Base-by-base conservation (phyloP, 176 grass and related monocot species). In the Cocos nucifera region DNA sequence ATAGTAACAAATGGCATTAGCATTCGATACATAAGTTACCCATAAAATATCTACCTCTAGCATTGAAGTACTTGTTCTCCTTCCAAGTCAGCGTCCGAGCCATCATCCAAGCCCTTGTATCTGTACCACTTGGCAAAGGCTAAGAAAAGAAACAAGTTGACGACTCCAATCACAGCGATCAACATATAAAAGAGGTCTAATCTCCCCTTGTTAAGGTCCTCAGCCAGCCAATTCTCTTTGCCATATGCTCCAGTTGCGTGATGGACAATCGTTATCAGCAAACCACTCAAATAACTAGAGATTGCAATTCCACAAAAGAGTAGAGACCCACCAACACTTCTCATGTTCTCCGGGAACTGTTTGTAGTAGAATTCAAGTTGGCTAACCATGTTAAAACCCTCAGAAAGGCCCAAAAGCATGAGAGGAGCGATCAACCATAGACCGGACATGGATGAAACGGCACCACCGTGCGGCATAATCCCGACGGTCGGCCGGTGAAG, bases 291-390 rank as follows among this genome's bases (percentile, higher is more conserved):
- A 76, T 98, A 98, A 73, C 87, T 89, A 5, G 88, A 76, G 1
- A 87, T 78, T 3, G 94, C 88, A 4, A 98, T 82, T 66, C 91
- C 91, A 69, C 82, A 78, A 78, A 93, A 98, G 3, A 89, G 78
- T 17, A 98, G 78, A 56, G 94, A 84, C 26, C 94, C 94, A 0
- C 88, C 94, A 3, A 98, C 79, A 66, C 88, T 98, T 58, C 88
- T 49, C 94, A 98, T 98, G 84, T 93, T 89, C 77, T 98, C 94
- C 4, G 94, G 94, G 57, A 98, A 89, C 63, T 98, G 84, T 78
- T 89, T 93, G 85, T 98, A 98, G 77, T 93, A 89, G 77, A 98
- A 98, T 84, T 98, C 94, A 27, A 98, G 88, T 69, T 98, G 94
- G 79, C 94, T 92, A 66, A 98, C 87, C 76, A 93, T 75, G 81